Evolutionary conservation across 2,329 filamentous ascomycete genomes (phyloP), one percentile per base, ranked within the genome.

Genomic region (Purpureocillium lavendulum): DNA sequence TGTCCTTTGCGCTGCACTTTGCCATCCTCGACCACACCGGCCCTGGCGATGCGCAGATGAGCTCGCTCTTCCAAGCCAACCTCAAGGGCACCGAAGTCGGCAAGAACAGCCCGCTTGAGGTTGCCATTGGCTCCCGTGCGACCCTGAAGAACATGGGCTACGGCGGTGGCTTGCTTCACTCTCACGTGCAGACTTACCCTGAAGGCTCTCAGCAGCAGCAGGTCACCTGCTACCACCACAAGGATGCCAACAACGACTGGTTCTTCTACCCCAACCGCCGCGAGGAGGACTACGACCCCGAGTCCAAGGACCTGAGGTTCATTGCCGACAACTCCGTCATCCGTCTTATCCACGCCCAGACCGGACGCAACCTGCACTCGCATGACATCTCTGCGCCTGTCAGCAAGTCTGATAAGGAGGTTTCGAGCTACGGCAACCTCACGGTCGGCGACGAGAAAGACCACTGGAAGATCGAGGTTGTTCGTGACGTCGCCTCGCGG

Each of bases 61-160:
- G 89, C 68, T 98, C 92, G 18, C 78, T 98, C 37, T 98, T 98
- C 76, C 92, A 98, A 62, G 92, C 94, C 35, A 98, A 98, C 58
- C 75, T 98, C 30, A 82, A 80, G 53, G 92, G 92, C 18, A 97
- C 90, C 10, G 85, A 94, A 48, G 90, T 98, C 45, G 90, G 90
- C 56, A 88, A 87, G 61, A 84, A 95, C 61, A 96, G 89, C 56
- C 92, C 94, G 16, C 75, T 98, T 13, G 92, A 98, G 58, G 73
- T 98, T 48, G 90, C 88, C 5, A 72, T 84, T 47, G 92, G 94
- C 18, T 98, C 92, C 29, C 80, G 84, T 43, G 85, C 84, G 8
- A 98, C 92, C 0, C 70, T 98, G 49, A 98, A 98, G 75, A 98
- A 98, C 62, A 98, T 97, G 92, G 92, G 92, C 26, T 98, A 98